phyloP scores from a whole-genome alignment of 2,329 filamentous ascomycete species.

The Stagonosporopsis chrysanthemi region DNA sequence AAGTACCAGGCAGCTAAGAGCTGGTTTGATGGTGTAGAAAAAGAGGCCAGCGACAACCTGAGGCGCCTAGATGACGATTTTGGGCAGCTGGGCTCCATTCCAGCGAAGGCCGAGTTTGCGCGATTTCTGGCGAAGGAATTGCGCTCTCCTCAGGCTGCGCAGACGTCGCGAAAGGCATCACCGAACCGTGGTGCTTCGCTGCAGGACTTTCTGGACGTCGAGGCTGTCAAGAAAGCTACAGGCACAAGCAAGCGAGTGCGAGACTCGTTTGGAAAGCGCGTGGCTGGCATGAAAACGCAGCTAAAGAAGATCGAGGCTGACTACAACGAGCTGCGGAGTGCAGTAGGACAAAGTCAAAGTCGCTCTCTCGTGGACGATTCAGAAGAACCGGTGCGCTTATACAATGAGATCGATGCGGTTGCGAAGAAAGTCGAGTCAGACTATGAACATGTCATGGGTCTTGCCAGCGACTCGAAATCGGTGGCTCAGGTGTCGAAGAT shows the following conservation, averaged over 20 bases:
- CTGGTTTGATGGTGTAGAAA: slow-evolving; percentile 72
- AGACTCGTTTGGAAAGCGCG: slow-evolving; percentile 67
- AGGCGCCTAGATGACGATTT: slow-evolving; percentile 74
- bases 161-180: slow-evolving; percentile 34
- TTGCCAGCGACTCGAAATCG: slow-evolving; percentile 71
- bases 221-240: slow-evolving; percentile 75
- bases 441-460: slow-evolving; percentile 76
- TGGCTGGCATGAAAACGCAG: slow-evolving; percentile 52
- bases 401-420: slow-evolving; percentile 86
- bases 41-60: slow-evolving; percentile 71
- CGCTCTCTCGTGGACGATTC: slow-evolving; percentile 65
- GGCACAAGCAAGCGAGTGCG: slow-evolving; percentile 69
- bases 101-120: slow-evolving; percentile 71
- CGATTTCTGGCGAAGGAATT: slow-evolving; percentile 51
- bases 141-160: slow-evolving; percentile 36
- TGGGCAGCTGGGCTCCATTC: slow-evolving; percentile 67
- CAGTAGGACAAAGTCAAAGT: slow-evolving; percentile 55
- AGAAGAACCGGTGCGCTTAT: slow-evolving; percentile 71
- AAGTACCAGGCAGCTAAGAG: slow-evolving; percentile 74
- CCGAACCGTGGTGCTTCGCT: slow-evolving; percentile 35
- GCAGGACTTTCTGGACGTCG: slow-evolving; percentile 72
- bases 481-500: slow-evolving; percentile 69
- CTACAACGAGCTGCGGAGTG: slow-evolving; percentile 54
- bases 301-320: slow-evolving; percentile 53
- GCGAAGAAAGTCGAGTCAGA: slow-evolving; percentile 87